Evolutionary conservation across 2,329 filamentous ascomycete species (phyloP).

Genomic region (Aspergillus sp.): DNA sequence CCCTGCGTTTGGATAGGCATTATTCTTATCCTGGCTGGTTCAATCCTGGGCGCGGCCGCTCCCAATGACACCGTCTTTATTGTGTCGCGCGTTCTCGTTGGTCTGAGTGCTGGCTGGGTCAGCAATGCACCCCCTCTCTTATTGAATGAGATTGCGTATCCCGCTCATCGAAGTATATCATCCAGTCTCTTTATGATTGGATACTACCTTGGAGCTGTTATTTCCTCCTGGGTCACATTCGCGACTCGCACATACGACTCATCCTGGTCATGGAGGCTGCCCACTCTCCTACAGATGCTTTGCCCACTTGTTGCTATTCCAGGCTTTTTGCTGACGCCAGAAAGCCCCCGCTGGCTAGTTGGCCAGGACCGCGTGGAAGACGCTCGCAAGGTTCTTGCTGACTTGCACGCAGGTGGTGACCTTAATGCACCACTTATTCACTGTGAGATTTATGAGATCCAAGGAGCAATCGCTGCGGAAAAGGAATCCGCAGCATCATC

Average conservation of each 20-base stretch:
- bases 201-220: slow-evolving; percentile 31
- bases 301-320: slow-evolving; percentile 20
- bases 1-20: slow-evolving; percentile 32
- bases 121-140: slow-evolving; percentile 36
- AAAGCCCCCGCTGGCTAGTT: slow-evolving; percentile 25
- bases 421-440: slow-evolving; percentile 15
- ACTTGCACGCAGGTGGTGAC: slow-evolving; percentile 25
- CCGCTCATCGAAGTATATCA: slow-evolving; percentile 36
- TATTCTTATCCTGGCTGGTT: neutral
- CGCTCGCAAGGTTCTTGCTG: slow-evolving; percentile 13
- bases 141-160: slow-evolving; percentile 48
- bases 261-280: slow-evolving; percentile 25
- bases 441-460: slow-evolving; percentile 21
- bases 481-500: slow-evolving; percentile 11
- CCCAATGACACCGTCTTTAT: slow-evolving; percentile 27
- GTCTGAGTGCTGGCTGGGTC: slow-evolving; percentile 34
- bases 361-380: slow-evolving; percentile 17
- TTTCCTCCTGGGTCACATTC: slow-evolving; percentile 31
- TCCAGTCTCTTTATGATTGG: slow-evolving; percentile 38
- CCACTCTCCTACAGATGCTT: slow-evolving; percentile 21
- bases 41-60: slow-evolving; percentile 31
- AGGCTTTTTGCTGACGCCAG: slow-evolving; percentile 17
- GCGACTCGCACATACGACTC: slow-evolving; percentile 19
- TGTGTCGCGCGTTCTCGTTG: slow-evolving; percentile 38
- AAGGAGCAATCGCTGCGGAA: slow-evolving; percentile 17